Evolutionary conservation across 148 eudicot species (phyloP), one percentile per base, ranked within the genome.

Genomic region (Chenopodium berlandieri): DNA sequence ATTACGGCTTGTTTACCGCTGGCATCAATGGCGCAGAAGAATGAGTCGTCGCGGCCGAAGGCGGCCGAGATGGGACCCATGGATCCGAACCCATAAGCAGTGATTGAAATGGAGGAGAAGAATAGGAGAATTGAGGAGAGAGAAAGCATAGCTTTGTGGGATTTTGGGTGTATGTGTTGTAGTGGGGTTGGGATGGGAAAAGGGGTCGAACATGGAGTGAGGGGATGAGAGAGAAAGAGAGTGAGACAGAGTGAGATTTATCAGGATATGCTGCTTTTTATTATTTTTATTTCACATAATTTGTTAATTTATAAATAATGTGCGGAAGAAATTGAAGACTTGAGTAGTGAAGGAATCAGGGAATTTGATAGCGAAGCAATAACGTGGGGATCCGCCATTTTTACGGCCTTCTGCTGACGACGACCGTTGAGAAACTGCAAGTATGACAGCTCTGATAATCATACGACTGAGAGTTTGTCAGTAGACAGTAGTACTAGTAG

Each of bases 1-100:
- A 92, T 87, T 2, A 94, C 88, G 27, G 75, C 90, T 71, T 96
- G 99, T 66, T 90, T 91, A 12, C 99, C 95, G 78, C 98, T 91
- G 25, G 99, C 99, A 52, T 96, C 99, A 46, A 96, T 96, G 77
- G 99, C 97, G 60, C 99, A 96, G 80, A 96, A 92, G 86, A 94
- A 90, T 40, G 87, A 81, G 25, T 71, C 50, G 7, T 27, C 78
- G 34, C 80, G 83, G 50, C 94, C 95, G 75, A 87, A 92, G 1
- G 97, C 85, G 16, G 97, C 97, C 1, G 99, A 85, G 71, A 94
- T 92, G 47, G 99, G 92, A 19, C 97, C 97, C 93, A 89, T 91
- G 25, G 98, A 92, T 78, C 98, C 98, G 40, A 91, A 91, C 79
- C 94, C 98, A 77, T 84, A 87, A 37, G 88, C 87, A 1, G 81